A percentile compares a stretch with the other conserved stretches of the same genome.
Conservation (phyloP, 164 flowering plant species). For the Vitis vinifera region ASM3070453v1 NC_081819.1:17614001-17614500, state of each 20-base stretch:
- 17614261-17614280: not conserved
- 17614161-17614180: slow-evolving; percentile 90
- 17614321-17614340: not conserved
- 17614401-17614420: not conserved
- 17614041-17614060: not conserved
- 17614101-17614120: slow-evolving; percentile 89
- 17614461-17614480: not conserved
- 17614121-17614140: slow-evolving; percentile 61
- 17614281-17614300: not conserved
- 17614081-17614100: slow-evolving; percentile 36
- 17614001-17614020: too few relatives aligned
- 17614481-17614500: not conserved
- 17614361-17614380: not conserved
- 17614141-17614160: slow-evolving; percentile 78
- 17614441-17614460: not conserved
- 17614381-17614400: not conserved
- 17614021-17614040: not conserved
- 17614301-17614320: not conserved
- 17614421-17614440: not conserved
- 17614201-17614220: not conserved
- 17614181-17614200: not conserved
- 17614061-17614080: not conserved
- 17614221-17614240: too few relatives aligned
- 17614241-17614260: too few relatives aligned
- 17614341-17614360: not conserved